Conservation (phyloP, 148 eudicot genomes). For the Rhododendron simsii region DNA sequence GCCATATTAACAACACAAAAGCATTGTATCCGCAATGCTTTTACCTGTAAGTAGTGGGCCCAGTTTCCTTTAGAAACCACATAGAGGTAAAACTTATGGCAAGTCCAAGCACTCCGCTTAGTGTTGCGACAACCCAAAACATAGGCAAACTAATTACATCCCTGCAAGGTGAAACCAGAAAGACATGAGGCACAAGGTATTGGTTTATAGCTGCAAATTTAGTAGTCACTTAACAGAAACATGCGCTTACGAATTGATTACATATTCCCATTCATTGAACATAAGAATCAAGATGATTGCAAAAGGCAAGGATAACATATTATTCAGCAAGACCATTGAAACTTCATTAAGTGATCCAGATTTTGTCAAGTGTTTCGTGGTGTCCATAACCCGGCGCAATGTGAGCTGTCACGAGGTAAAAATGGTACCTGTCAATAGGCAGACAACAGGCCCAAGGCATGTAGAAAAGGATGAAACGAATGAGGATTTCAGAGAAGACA, state of each 20-base stretch:
- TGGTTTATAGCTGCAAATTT: background rate
- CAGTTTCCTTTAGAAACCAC: conserved; percentile 83
- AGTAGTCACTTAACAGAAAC: background rate
- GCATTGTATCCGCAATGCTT: background rate
- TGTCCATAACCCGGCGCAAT: conserved; percentile 76
- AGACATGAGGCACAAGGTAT: background rate
- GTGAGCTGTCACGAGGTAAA: conserved; percentile 51
- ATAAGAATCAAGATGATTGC: conserved; percentile 54
- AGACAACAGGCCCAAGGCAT: background rate
- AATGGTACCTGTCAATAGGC: background rate
- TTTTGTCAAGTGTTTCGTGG: conserved; percentile 58
- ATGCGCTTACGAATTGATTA: conserved; percentile 49
- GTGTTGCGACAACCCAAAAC: conserved; percentile 83
- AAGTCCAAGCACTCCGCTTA: conserved; percentile 78
- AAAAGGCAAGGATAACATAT: conserved; percentile 68
- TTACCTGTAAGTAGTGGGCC: conserved; percentile 90
- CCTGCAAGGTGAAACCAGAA: conserved; percentile 37
- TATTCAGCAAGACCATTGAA: conserved; percentile 89
- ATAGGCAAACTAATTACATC: conserved; percentile 49
- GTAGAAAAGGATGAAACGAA: background rate
- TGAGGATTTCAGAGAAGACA: conserved; percentile 17
- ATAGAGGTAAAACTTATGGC: conserved; percentile 91
- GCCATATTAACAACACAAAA: background rate
- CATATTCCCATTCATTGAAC: conserved; percentile 67
- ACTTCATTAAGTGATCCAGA: conserved; percentile 83